Percentiles rank a stretch among this genome's conserved stretches.
These are phyloP conservation scores for Spinacia oleracea DNA, from an alignment of 179 eudicot genomes.

Conservation along the genomic window DNA sequence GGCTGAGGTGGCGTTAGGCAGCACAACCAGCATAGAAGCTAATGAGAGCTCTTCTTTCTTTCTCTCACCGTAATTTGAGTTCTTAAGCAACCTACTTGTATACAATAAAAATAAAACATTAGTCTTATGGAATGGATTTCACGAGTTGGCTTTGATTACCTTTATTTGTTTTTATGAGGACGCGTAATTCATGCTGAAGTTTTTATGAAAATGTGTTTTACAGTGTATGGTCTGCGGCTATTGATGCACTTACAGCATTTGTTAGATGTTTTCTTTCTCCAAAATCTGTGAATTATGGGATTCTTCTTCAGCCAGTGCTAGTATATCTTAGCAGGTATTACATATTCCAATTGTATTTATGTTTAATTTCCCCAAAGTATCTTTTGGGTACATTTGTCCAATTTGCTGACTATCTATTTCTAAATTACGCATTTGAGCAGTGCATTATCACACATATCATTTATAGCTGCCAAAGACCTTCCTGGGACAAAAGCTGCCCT, in stretches of 20 bases:
- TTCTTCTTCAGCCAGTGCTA: conserved; percentile 93
- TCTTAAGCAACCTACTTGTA: too few species aligned
- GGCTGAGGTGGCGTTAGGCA: neutral
- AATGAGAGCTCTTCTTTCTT: neutral
- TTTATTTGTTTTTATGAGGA: neutral
- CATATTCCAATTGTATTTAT: conserved; percentile 16
- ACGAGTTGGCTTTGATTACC: neutral
- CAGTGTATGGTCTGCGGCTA: conserved; percentile 86
- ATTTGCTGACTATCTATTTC: conserved; percentile 17
- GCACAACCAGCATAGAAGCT: too few species aligned
- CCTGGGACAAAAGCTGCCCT: conserved; percentile 49
- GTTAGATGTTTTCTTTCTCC: conserved; percentile 76
- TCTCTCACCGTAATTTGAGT: neutral
- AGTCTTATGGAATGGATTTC: neutral
- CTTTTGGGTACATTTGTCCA: conserved; percentile 21
- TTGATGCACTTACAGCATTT: conserved; percentile 91
- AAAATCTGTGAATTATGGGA: conserved; percentile 57
- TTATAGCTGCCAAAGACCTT: conserved; percentile 57
- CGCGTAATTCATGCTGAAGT: conserved; percentile 6
- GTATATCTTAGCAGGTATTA: conserved; percentile 79
- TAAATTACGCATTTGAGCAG: conserved; percentile 43
- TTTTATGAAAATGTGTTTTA: conserved; percentile 26
- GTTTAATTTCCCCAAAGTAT: conserved; percentile 7
- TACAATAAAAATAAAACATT: too few species aligned
- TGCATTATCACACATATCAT: conserved; percentile 65